Conservation (phyloP, 176 grass and related monocot species). For the Hordeum vulgare region MorexV3_pseudomolecules_assembly NC_058522.1:549416717-549417216, state of each 20-base stretch:
- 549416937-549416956: neutral
- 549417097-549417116: no score
- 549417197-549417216: no score
- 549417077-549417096: no score
- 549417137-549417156: no score
- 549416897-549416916: neutral
- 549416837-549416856: constrained; percentile 20
- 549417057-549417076: no score
- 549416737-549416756: neutral
- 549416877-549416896: neutral
- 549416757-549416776: neutral
- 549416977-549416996: neutral
- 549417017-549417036: no score
- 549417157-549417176: no score
- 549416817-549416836: neutral
- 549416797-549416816: neutral
- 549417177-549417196: no score
- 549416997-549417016: neutral
- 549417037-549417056: no score
- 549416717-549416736: neutral
- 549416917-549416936: neutral
- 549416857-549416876: neutral
- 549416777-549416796: neutral
- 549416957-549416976: neutral
- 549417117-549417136: no score